Evolutionary conservation across 768 basidiomycete species (phyloP), one percentile per base, ranked within the genome.

Genomic region (Lentinula edodes): DNA sequence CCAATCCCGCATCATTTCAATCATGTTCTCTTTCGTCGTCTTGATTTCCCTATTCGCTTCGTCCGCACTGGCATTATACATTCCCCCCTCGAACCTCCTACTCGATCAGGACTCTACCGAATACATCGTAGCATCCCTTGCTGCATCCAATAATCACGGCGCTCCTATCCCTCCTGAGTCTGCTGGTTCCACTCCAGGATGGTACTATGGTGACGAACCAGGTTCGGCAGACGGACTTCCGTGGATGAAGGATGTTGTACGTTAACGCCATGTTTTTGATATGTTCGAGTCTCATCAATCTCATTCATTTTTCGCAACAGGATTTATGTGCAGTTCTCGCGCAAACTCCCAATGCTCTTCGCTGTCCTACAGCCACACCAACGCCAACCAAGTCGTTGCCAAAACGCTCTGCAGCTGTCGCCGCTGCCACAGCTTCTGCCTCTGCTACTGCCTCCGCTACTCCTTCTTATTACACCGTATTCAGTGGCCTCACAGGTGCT

Each of bases 121-220:
- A 41, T n/a, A 41, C 32, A 41, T 60, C 48, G 50, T 45, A 0
- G 50, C 38, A 10, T 45, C 46, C 1, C 60, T 64, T 61, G 63
- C 61, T 20, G 60, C 64, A 4, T 6, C 20, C 23, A 75, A 75
- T 67, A 59, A 67, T 52, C 76, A 72, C 52, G 73, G 73, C 35
- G 70, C 75, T 12, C 75, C 75, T 0, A 63, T 69, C 20, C 70
- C 73, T 8, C 76, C 75, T 32, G 74, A 74, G 75, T 20, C 66
- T 39, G 42, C 42, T n/a, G 71, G 67, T 6, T 61, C 67, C 51
- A 54, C 63, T 9, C 75, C 75, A 35, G 75, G 76, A 20, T 78
- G 76, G 76, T 76, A 78, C 65, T 76, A 71, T 58, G 76, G 76
- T 20, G 41, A 64, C 28, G 32, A 61, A 7, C 62, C 58, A 5